Evolutionary conservation across 1,284 basidiomycete genomes (phyloP).

Genomic region (Paramarasmius palmivorus): DNA sequence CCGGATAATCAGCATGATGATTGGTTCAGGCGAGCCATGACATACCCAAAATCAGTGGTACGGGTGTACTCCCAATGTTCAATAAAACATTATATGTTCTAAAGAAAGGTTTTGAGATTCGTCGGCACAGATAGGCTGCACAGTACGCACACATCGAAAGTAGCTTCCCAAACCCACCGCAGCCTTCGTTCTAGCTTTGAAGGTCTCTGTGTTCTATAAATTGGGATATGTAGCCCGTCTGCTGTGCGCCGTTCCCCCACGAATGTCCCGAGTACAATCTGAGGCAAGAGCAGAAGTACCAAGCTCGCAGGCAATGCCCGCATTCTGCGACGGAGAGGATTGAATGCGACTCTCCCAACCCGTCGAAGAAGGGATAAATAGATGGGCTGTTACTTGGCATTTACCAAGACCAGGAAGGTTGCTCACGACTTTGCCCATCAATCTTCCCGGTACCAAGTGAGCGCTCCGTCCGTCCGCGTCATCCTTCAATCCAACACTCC

Average conservation of each 20-base stretch:
- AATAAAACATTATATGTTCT: constrained; percentile 51
- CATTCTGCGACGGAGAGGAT: neutral
- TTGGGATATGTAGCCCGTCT: neutral
- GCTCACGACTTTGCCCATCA: no score
- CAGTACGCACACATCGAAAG: constrained; percentile 43
- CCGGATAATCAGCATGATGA: neutral
- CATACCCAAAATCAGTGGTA: constrained; percentile 47
- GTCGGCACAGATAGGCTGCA: constrained; percentile 3
- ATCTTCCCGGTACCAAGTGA: no score
- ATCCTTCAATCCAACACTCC: no score
- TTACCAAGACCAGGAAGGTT: neutral
- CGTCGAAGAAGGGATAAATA: neutral
- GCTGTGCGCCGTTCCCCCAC: neutral
- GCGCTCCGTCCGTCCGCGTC: no score
- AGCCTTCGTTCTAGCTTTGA: constrained; percentile 22
- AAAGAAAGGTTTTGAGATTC: neutral
- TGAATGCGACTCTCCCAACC: neutral
- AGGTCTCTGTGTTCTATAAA: constrained; percentile 6
- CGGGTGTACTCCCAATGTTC: constrained; percentile 38
- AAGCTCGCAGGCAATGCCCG: neutral
- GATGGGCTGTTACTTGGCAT: neutral
- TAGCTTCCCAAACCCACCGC: constrained; percentile 42
- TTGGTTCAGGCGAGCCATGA: neutral
- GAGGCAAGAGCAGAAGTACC: neutral
- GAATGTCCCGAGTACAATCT: neutral